A percentile compares a stretch with the other conserved stretches of the same genome.
Conservation (phyloP, 2,329 filamentous ascomycete genomes). For the Grosmannia penicillata region DNA sequence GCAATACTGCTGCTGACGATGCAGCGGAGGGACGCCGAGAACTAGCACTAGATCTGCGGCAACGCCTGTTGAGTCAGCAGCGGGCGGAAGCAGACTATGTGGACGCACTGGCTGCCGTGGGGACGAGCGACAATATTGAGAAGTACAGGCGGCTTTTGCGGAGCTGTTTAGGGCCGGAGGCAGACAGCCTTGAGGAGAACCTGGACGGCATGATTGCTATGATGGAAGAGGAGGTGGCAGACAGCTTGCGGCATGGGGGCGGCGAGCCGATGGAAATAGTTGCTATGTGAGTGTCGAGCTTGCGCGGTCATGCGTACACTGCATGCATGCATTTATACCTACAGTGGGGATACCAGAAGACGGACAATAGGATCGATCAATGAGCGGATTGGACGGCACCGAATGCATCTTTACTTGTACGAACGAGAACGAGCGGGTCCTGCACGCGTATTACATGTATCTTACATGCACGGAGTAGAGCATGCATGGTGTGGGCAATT, state of each 20-base stretch:
- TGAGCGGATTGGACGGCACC: too few relatives aligned
- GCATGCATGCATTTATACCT: not conserved
- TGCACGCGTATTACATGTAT: too few relatives aligned
- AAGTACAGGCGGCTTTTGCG: slow-evolving; percentile 57
- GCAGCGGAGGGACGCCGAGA: slow-evolving; percentile 38
- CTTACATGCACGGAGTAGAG: too few relatives aligned
- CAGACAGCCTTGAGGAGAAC: slow-evolving; percentile 54
- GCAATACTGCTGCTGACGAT: slow-evolving; percentile 17
- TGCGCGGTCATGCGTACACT: too few relatives aligned
- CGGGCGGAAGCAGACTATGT: slow-evolving; percentile 53
- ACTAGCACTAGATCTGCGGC: slow-evolving; percentile 42
- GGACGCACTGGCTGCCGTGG: slow-evolving; percentile 50
- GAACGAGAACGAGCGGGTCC: too few relatives aligned
- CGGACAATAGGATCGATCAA: too few relatives aligned
- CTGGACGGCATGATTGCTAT: slow-evolving; percentile 45
- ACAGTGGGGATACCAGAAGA: too few relatives aligned
- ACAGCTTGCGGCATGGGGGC: slow-evolving; percentile 14
- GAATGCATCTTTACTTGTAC: too few relatives aligned
- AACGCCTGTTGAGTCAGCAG: slow-evolving; percentile 43
- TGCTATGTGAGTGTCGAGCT: not conserved
- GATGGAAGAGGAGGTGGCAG: slow-evolving; percentile 47
- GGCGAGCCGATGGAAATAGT: slow-evolving; percentile 9
- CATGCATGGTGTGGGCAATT: too few relatives aligned
- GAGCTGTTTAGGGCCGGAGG: slow-evolving; percentile 51
- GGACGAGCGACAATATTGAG: slow-evolving; percentile 58